Conservation (phyloP, 2,329 filamentous ascomycete species). For the Knoxdaviesia proteae region DNA sequence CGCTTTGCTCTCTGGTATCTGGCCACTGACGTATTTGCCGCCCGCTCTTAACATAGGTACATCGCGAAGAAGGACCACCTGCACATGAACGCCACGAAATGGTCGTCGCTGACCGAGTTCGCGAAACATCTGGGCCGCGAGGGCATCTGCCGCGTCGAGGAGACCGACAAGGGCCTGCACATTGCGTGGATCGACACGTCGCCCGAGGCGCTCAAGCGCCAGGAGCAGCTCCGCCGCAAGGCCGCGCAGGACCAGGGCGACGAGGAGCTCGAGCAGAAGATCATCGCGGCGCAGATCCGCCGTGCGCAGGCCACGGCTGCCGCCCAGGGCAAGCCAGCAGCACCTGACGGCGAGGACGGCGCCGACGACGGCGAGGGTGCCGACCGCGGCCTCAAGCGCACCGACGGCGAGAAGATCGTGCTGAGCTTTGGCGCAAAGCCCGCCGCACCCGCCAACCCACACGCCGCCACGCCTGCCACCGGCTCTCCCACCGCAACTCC, state of each 20-base stretch:
- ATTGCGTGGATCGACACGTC: conserved; percentile 85
- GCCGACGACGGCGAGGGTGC: conserved; percentile 18
- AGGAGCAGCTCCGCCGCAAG: conserved; percentile 64
- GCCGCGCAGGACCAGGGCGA: conserved; percentile 79
- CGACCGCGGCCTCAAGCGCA: conserved; percentile 30
- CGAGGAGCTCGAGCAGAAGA: conserved; percentile 67
- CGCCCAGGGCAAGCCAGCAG: conserved; percentile 13
- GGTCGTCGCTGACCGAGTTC: conserved; percentile 75
- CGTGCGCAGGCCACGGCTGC: conserved; percentile 44
- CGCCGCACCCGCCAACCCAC: conserved; percentile 5
- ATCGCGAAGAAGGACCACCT: conserved; percentile 74
- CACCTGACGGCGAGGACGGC: conserved; percentile 16
- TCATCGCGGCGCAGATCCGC: conserved; percentile 68
- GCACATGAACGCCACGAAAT: conserved; percentile 87
- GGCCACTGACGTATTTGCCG: not conserved
- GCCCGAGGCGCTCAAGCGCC: conserved; percentile 59
- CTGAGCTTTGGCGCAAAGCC: conserved; percentile 39
- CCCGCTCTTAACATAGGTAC: conserved; percentile 21
- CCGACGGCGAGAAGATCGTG: conserved; percentile 58
- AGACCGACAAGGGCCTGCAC: conserved; percentile 67
- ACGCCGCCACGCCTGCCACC: conserved; percentile 3
- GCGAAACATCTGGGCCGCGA: conserved; percentile 71
- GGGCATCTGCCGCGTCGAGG: conserved; percentile 75
- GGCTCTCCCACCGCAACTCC: not conserved
- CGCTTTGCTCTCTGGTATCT: too few relatives aligned